A percentile compares a stretch with the other conserved stretches of the same genome.
These are phyloP conservation scores for Penicillium alfredii DNA, from an alignment of 495 filamentous ascomycete genomes.

Conservation along the genomic window DNA sequence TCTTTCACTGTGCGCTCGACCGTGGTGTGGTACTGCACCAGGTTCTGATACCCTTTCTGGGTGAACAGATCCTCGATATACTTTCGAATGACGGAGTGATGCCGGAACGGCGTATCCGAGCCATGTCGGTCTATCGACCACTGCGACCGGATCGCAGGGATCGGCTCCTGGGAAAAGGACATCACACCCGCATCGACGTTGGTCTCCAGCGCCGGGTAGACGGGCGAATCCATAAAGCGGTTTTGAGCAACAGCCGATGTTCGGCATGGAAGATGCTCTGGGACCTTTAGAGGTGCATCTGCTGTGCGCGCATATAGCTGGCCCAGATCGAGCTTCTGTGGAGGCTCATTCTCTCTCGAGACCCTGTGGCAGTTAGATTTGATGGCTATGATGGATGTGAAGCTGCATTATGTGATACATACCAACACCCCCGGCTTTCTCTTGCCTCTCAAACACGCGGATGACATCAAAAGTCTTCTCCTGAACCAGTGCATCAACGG, in stretches of 20 bases:
- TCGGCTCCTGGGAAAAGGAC: conserved; percentile 35
- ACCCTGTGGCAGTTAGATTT: no score
- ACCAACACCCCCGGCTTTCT: conserved; percentile 56
- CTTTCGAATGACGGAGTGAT: conserved; percentile 31
- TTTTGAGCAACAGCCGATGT: conserved; percentile 36
- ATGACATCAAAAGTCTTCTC: conserved; percentile 51
- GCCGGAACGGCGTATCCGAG: conserved; percentile 33
- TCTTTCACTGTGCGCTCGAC: conserved; percentile 37
- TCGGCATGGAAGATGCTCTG: conserved; percentile 38
- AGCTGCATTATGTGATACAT: no score
- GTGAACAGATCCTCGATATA: conserved; percentile 37
- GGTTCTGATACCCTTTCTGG: conserved; percentile 26
- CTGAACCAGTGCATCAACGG: conserved; percentile 51
- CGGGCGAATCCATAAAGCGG: conserved; percentile 43
- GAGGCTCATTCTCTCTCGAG: conserved; percentile 31
- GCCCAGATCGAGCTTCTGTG: conserved; percentile 32
- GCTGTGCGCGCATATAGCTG: conserved; percentile 39
- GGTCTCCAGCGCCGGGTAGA: conserved; percentile 35
- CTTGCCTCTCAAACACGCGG: conserved; percentile 54
- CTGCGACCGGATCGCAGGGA: conserved; percentile 29
- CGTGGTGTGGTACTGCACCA: conserved; percentile 39
- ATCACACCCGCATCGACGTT: conserved; percentile 37
- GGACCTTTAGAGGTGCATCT: conserved; percentile 44
- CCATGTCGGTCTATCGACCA: conserved; percentile 34
- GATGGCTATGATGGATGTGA: no score